Conservation (phyloP, 768 basidiomycete species). For the Suillus bovinus region DNA sequence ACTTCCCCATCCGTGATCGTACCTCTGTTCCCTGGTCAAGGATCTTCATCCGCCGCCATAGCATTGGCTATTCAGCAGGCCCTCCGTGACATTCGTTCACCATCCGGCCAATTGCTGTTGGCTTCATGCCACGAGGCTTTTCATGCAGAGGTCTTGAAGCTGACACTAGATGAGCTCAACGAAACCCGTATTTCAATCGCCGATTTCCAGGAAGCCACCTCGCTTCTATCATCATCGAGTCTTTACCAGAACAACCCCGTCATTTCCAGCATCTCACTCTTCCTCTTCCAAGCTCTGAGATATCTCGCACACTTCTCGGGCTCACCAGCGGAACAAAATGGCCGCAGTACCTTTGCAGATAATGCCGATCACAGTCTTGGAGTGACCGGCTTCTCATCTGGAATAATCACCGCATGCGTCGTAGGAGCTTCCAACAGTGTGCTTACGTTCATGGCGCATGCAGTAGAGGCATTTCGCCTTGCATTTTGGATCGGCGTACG, state of each 20-base stretch:
- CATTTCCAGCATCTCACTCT: slow-evolving; percentile 47
- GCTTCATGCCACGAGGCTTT: slow-evolving; percentile 53
- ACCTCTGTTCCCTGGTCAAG: slow-evolving; percentile 62
- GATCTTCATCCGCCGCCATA: slow-evolving; percentile 37
- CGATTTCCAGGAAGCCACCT: slow-evolving; percentile 43
- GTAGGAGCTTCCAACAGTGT: slow-evolving; percentile 43
- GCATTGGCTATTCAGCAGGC: slow-evolving; percentile 38
- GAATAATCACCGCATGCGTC: slow-evolving; percentile 54
- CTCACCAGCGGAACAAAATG: slow-evolving; percentile 8
- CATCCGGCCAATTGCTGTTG: slow-evolving; percentile 45
- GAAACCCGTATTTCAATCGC: slow-evolving; percentile 39
- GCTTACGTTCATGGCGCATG: slow-evolving; percentile 42
- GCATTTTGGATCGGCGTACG: slow-evolving; percentile 56
- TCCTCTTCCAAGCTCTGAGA: slow-evolving; percentile 52
- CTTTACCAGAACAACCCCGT: slow-evolving; percentile 47
- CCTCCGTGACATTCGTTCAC: slow-evolving; percentile 41
- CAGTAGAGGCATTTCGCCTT: slow-evolving; percentile 50
- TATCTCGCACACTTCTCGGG: slow-evolving; percentile 47
- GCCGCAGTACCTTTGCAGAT: slow-evolving; percentile 24
- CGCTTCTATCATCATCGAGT: slow-evolving; percentile 40
- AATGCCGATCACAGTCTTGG: slow-evolving; percentile 39
- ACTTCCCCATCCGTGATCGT: slow-evolving; percentile 24
- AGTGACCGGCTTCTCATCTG: slow-evolving; percentile 57
- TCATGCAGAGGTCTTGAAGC: slow-evolving; percentile 45
- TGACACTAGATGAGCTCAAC: slow-evolving; percentile 40